Conservation (phyloP, 2,329 filamentous ascomycete species). For the Laburnicola sp. region DNA sequence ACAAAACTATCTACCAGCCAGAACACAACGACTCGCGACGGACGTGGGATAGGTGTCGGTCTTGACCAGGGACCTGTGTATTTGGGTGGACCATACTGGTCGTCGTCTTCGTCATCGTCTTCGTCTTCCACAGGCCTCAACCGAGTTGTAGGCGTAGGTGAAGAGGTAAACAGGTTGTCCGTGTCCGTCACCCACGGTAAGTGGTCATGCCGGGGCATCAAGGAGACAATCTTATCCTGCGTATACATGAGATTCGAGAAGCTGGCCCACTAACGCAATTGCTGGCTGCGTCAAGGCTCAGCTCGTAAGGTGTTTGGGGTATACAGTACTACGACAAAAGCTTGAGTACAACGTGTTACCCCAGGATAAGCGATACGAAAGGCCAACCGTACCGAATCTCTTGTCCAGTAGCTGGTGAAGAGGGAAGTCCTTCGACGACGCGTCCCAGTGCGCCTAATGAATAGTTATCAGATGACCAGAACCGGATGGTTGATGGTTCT, state of each 20-base stretch:
- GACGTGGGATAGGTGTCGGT: neutral
- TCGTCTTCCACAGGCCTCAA: constrained; percentile 1
- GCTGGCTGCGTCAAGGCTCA: neutral
- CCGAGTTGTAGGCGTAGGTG: neutral
- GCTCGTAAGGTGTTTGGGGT: neutral
- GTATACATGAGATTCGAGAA: constrained; percentile 3
- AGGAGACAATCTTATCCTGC: neutral
- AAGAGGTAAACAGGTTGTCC: neutral
- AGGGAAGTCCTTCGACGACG: constrained; percentile 1
- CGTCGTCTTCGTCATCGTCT: constrained; percentile 10
- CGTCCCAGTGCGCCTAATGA: neutral
- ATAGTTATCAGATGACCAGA: constrained; percentile 1
- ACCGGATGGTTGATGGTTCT: neutral
- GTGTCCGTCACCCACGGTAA: neutral
- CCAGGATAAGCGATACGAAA: no score
- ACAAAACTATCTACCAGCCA: neutral
- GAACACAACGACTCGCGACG: neutral
- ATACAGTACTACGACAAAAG: no score
- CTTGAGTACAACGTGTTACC: no score
- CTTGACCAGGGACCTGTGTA: constrained; percentile 2
- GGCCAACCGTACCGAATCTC: no score
- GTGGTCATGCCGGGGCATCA: constrained; percentile 1
- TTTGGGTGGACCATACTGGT: constrained; percentile 4
- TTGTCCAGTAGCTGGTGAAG: no score
- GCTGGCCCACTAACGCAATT: neutral